phyloP scores from a whole-genome alignment of 768 basidiomycete species.

The Russula sp. region DNA sequence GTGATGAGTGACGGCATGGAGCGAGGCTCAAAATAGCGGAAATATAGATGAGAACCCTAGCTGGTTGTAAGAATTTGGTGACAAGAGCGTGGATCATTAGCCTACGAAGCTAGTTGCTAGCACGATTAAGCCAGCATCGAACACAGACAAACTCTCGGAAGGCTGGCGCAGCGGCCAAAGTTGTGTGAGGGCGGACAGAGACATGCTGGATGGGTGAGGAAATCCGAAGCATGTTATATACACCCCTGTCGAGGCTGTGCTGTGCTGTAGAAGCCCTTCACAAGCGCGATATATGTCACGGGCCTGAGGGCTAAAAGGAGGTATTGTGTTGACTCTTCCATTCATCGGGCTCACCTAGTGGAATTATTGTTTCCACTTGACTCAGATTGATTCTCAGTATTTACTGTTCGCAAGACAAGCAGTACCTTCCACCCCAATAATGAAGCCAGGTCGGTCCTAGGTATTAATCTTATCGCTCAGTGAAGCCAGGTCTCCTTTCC shows the following conservation, averaged over 20 bases:
- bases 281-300: too few species aligned
- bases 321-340: too few species aligned
- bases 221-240: background rate
- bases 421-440: too few species aligned
- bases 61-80: background rate
- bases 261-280: background rate
- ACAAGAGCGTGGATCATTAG: too few species aligned
- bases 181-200: background rate
- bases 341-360: too few species aligned
- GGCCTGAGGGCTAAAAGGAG: too few species aligned
- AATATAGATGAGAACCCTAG: conserved; percentile 5
- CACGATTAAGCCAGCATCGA: background rate
- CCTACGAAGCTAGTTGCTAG: conserved; percentile 8
- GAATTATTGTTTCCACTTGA: too few species aligned
- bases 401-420: too few species aligned
- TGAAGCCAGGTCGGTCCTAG: too few species aligned
- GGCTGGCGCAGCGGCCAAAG: background rate
- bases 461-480: too few species aligned
- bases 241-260: background rate
- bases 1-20: background rate
- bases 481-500: too few species aligned
- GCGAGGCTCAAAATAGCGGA: conserved; percentile 9
- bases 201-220: conserved; percentile 32
- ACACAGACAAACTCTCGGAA: background rate
- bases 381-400: too few species aligned